Conservation (phyloP, 352 stramenopile genomes). For the Phytopythium mirpurense region DNA sequence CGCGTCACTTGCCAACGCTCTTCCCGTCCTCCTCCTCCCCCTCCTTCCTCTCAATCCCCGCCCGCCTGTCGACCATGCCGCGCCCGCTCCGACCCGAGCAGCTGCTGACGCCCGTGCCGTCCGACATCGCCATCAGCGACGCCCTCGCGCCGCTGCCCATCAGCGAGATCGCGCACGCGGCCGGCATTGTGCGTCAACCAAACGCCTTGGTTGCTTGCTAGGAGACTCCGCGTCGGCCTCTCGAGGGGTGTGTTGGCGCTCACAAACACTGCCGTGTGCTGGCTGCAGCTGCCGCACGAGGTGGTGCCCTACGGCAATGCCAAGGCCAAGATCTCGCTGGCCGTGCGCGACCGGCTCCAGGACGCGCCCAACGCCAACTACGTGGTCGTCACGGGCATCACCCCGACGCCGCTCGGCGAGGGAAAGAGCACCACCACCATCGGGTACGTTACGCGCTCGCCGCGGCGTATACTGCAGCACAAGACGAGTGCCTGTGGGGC, state of each 20-base stretch:
- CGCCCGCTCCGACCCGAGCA: constrained; percentile 51
- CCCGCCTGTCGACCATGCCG: constrained; percentile 44
- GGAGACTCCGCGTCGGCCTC: too few relatives aligned
- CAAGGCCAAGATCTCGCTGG: constrained; percentile 93
- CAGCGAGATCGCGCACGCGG: constrained; percentile 47
- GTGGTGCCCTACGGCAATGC: constrained; percentile 85
- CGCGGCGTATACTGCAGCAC: neutral
- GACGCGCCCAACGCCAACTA: constrained; percentile 93
- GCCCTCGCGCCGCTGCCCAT: constrained; percentile 65
- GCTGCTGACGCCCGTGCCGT: constrained; percentile 65
- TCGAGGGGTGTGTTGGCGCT: too few relatives aligned
- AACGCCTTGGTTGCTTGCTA: too few relatives aligned
- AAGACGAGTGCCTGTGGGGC: neutral
- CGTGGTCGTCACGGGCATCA: constrained; percentile 96
- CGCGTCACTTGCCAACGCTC: neutral
- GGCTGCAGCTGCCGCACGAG: constrained; percentile 56
- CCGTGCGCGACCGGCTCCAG: constrained; percentile 85
- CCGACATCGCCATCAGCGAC: constrained; percentile 81
- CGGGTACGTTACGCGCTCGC: too few relatives aligned
- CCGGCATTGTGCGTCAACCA: constrained; percentile 49
- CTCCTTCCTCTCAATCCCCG: constrained; percentile 1
- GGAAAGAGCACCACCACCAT: constrained; percentile 99
- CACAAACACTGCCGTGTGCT: neutral
- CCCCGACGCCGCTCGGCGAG: constrained; percentile 96
- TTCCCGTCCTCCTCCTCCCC: neutral